phyloP scores from a whole-genome alignment of 2,329 filamentous ascomycete species.

The Alternaria sp. region DNA sequence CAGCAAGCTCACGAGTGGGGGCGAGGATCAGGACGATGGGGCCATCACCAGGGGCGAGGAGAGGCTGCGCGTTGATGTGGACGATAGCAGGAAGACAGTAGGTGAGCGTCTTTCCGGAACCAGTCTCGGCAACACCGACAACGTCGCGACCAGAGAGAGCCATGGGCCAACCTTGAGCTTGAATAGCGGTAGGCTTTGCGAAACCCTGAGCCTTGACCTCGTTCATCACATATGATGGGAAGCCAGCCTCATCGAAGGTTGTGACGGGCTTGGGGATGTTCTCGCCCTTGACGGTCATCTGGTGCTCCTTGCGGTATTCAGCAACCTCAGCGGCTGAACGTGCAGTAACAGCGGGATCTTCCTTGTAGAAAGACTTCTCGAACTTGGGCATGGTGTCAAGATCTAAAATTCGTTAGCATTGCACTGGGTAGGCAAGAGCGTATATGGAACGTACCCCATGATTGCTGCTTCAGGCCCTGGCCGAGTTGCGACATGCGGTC shows the following conservation, averaged over 20 bases:
- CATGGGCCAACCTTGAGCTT: constrained; percentile 99
- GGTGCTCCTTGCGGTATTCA: constrained; percentile 83
- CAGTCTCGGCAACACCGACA: constrained; percentile 98
- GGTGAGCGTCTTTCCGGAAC: constrained; percentile 97
- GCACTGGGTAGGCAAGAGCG: neutral
- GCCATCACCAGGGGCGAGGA: constrained; percentile 92
- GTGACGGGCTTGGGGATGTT: constrained; percentile 93
- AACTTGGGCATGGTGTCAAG: constrained; percentile 85
- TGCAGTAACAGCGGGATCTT: constrained; percentile 78
- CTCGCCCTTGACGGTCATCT: constrained; percentile 81
- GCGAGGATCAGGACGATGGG: constrained; percentile 96
- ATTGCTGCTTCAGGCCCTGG: constrained; percentile 83
- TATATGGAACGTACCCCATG: constrained; percentile 75
- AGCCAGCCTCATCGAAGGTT: constrained; percentile 96
- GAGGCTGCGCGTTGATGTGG: constrained; percentile 98
- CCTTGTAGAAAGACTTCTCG: constrained; percentile 99
- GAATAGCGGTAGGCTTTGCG: constrained; percentile 90
- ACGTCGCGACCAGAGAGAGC: constrained; percentile 97
- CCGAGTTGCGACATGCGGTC: constrained; percentile 96
- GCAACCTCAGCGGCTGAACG: constrained; percentile 83
- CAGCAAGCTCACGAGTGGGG: constrained; percentile 95
- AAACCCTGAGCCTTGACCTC: constrained; percentile 99
- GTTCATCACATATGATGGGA: constrained; percentile 95
- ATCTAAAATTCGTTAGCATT: constrained; percentile 65
- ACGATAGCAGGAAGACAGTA: constrained; percentile 98